Conservation (phyloP, 805 yeast genomes). For the Zygoascus tannicola region DNA sequence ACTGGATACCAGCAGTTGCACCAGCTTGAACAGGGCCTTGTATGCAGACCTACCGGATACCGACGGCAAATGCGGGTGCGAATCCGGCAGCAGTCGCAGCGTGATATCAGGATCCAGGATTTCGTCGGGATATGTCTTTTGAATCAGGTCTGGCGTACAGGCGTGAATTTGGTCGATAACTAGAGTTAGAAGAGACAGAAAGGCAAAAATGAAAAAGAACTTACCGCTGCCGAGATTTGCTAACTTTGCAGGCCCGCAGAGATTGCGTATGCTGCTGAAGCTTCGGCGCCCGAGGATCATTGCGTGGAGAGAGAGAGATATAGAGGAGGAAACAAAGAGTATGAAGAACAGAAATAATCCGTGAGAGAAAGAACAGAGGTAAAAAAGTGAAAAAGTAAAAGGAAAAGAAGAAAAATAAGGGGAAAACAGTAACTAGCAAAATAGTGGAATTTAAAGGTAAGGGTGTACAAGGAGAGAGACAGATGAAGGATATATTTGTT, state of each 20-base stretch:
- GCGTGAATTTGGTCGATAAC: constrained; percentile 19
- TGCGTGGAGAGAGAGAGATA: too few species aligned
- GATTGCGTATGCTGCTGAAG: neutral
- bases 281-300: too few species aligned
- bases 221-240: constrained; percentile 2
- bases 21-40: constrained; percentile 19
- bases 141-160: constrained; percentile 22
- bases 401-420: too few species aligned
- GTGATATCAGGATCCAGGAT: constrained; percentile 23
- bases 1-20: constrained; percentile 22
- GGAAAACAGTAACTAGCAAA: too few species aligned
- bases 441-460: too few species aligned
- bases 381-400: too few species aligned
- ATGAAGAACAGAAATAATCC: neutral
- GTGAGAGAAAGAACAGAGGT: neutral
- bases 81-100: constrained; percentile 24
- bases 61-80: constrained; percentile 20
- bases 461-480: too few species aligned
- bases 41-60: constrained; percentile 24
- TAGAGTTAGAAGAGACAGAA: neutral
- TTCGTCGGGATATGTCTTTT: constrained; percentile 18
- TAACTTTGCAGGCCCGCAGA: neutral
- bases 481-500: too few species aligned
- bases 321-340: constrained; percentile 3
- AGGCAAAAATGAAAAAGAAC: neutral